These are phyloP conservation scores for Oryza coarctata DNA, from an alignment of 176 grass and related monocot species.

Conservation along the genomic window DNA sequence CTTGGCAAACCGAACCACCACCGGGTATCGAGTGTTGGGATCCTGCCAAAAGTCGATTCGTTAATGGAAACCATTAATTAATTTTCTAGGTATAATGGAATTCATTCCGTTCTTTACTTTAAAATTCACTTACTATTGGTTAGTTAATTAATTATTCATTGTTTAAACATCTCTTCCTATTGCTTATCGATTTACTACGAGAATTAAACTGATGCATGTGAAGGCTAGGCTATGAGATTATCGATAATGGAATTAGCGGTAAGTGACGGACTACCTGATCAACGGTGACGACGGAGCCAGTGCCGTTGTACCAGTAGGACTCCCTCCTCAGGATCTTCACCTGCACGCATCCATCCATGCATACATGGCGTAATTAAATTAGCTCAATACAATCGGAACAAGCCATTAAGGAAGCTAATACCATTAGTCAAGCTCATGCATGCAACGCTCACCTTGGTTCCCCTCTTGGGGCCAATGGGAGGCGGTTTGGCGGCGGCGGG, in stretches of 20 bases:
- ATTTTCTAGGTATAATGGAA: too few species aligned
- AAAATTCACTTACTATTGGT: too few species aligned
- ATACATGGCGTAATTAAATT: background rate
- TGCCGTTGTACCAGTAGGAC: slow-evolving; percentile 95
- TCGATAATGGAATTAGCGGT: too few species aligned
- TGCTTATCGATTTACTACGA: background rate
- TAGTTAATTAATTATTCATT: too few species aligned
- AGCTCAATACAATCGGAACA: background rate
- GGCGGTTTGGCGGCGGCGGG: slow-evolving; percentile 61
- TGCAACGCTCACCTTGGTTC: slow-evolving; percentile 45
- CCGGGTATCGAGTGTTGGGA: slow-evolving; percentile 71
- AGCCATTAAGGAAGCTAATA: background rate
- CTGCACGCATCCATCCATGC: slow-evolving; percentile 24
- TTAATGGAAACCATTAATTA: too few species aligned
- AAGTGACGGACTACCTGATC: slow-evolving; percentile 69
- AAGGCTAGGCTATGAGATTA: too few species aligned
- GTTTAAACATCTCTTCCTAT: too few species aligned
- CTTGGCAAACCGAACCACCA: slow-evolving; percentile 83
- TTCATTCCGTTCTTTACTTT: too few species aligned
- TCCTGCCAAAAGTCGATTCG: slow-evolving; percentile 37
- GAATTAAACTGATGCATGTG: too few species aligned
- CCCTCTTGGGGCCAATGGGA: slow-evolving; percentile 83
- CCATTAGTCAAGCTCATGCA: too few species aligned
- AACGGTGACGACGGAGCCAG: slow-evolving; percentile 70
- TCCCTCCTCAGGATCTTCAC: slow-evolving; percentile 95